Evolutionary conservation across 2,329 filamentous ascomycete genomes (phyloP), one percentile per base, ranked within the genome.

Genomic region (Catunica adiposa): DNA sequence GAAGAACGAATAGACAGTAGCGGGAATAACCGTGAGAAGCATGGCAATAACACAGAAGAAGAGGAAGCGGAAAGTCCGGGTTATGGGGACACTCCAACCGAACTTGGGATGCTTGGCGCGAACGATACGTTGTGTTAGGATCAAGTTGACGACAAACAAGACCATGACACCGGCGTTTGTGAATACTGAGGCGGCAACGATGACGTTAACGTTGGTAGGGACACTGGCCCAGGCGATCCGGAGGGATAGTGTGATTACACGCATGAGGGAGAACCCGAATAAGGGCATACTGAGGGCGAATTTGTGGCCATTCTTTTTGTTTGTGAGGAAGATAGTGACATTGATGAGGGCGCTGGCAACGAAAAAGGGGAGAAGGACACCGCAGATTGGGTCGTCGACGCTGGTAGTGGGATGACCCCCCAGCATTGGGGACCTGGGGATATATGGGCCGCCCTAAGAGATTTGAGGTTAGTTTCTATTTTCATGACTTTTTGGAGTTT

Each of bases 121-220:
- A 17, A 92, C 67, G 25, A 94, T 74, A 48, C 88, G 80, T 67
- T 88, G 85, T 0, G 82, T 69, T 64, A 89, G 86, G 63, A 92
- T 70, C 44, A 94, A 69, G 68, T 94, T 92, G 67, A 88, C 71
- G 62, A 90, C 69, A 67, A 86, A 90, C 25, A 94, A 70, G 6
- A 94, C 67, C 34, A 94, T 65, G 15, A 89, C 80, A 44, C 86
- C 87, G 0, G 84, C 82, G 47, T 81, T 78, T 57, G 86, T 78
- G 62, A 92, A 81, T 63, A 92, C 77, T 60, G 73, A 73, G 2
- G 84, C 78, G 6, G 82, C 79, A 58, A 80, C 74, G 62, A 70
- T 72, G 56, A 79, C 61, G 56, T 65, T 62, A 53, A 68, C 58
- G 62, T 70, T 66, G 55, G 47, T 60, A 0, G 71, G 70, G 34